Evolutionary conservation across 768 basidiomycete species (phyloP).

Genomic region (Suillus bovinus): DNA sequence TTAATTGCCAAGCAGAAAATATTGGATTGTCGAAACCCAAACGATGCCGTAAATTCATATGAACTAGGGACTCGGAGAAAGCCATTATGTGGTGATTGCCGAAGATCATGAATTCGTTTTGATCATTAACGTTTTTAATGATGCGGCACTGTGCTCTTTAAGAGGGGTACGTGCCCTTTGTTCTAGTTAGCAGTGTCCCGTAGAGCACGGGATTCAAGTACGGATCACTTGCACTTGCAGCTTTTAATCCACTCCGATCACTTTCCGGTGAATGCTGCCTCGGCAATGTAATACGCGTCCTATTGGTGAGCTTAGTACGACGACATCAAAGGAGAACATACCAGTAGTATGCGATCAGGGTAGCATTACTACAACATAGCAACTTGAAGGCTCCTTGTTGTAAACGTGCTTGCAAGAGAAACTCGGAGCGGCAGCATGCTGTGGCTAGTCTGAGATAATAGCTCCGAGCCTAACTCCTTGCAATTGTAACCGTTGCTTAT

Average conservation of each 20-base stretch:
- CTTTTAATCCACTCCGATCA: not conserved
- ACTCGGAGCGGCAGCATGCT: not conserved
- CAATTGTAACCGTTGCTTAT: too few species aligned
- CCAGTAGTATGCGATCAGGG: not conserved
- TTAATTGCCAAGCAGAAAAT: too few species aligned
- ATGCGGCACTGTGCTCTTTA: not conserved
- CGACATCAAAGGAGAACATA: too few species aligned
- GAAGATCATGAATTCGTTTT: too few species aligned
- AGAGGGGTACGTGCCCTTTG: not conserved
- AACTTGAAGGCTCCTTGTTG: not conserved
- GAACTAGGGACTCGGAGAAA: too few species aligned
- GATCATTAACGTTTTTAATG: not conserved
- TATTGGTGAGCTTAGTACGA: too few species aligned
- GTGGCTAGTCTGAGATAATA: too few species aligned
- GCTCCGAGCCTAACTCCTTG: too few species aligned
- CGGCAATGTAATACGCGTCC: too few species aligned
- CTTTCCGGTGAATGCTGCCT: not conserved
- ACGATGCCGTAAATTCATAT: not conserved
- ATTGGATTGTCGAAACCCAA: not conserved
- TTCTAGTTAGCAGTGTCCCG: not conserved
- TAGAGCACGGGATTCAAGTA: not conserved
- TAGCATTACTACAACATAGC: not conserved
- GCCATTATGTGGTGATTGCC: too few species aligned
- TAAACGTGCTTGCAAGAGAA: not conserved
- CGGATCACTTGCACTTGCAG: not conserved